Evolutionary conservation across 2,329 filamentous ascomycete species (phyloP).

Genomic region (Botryotinia globosa): DNA sequence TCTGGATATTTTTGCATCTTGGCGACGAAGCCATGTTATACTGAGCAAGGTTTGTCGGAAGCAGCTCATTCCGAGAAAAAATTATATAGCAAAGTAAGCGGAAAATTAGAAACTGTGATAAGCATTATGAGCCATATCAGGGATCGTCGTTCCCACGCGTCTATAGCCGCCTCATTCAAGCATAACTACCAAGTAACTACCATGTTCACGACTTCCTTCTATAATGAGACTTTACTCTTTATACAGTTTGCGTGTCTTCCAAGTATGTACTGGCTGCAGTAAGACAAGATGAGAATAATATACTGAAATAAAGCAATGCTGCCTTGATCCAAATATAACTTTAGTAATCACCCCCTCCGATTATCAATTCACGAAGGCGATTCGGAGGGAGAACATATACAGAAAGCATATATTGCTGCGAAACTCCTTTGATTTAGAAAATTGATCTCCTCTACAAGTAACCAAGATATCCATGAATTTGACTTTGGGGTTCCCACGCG

Average conservation of each 20-base stretch:
- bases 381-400: background rate
- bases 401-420: background rate
- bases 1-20: background rate
- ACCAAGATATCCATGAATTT: background rate
- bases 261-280: background rate
- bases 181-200: background rate
- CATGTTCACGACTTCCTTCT: background rate
- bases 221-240: background rate
- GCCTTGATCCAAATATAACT: background rate
- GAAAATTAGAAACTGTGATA: background rate
- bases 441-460: background rate
- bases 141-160: background rate
- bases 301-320: background rate
- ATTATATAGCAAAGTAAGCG: background rate
- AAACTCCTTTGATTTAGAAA: background rate
- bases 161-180: background rate
- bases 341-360: background rate
- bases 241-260: no score
- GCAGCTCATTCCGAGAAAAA: background rate
- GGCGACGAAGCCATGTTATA: background rate
- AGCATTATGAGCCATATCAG: background rate
- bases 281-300: background rate
- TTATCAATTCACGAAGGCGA: background rate
- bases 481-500: fast-evolving
- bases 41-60: background rate